phyloP scores from a whole-genome alignment of 2,329 filamentous ascomycete species.

The Lasiodiplodia sp. region DNA sequence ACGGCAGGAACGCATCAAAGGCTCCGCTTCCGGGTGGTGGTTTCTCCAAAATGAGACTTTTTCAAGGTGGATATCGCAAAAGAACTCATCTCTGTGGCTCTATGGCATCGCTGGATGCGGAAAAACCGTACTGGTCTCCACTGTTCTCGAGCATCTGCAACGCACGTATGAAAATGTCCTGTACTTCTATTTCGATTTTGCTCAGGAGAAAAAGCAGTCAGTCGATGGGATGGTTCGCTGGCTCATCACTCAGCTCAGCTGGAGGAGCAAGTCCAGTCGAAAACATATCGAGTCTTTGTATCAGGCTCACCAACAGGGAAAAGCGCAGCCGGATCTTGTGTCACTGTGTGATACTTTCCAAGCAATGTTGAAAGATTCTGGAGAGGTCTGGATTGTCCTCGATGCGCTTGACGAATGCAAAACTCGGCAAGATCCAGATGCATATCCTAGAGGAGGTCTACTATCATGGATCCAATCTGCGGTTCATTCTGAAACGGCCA shows the following conservation, averaged over 20 bases:
- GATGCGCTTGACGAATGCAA: constrained; percentile 33
- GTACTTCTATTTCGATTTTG: constrained; percentile 40
- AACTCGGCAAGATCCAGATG: too few relatives aligned
- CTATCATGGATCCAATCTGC: too few relatives aligned
- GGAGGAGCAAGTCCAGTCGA: constrained; percentile 11
- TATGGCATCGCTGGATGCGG: constrained; percentile 52
- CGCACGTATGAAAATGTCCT: background rate
- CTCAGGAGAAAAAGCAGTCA: constrained; percentile 41
- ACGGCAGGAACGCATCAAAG: constrained; percentile 35
- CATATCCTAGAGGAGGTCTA: too few relatives aligned
- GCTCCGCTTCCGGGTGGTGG: constrained; percentile 38
- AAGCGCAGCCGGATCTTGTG: constrained; percentile 20
- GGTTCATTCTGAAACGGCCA: too few relatives aligned
- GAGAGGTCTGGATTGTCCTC: constrained; percentile 30
- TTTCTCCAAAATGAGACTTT: constrained; percentile 38
- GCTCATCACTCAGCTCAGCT: constrained; percentile 43
- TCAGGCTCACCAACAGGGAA: constrained; percentile 11
- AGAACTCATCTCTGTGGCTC: constrained; percentile 43
- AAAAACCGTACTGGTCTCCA: constrained; percentile 51
- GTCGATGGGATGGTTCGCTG: constrained; percentile 42
- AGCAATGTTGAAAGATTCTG: constrained; percentile 16
- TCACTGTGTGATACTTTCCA: constrained; percentile 20
- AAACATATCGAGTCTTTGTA: constrained; percentile 15
- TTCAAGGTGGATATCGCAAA: constrained; percentile 37
- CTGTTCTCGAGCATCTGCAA: constrained; percentile 42